A percentile compares a stretch with the other conserved stretches of the same genome.
phyloP scores from a whole-genome alignment of 345 rosid species.

The Camelina neglecta region DNA sequence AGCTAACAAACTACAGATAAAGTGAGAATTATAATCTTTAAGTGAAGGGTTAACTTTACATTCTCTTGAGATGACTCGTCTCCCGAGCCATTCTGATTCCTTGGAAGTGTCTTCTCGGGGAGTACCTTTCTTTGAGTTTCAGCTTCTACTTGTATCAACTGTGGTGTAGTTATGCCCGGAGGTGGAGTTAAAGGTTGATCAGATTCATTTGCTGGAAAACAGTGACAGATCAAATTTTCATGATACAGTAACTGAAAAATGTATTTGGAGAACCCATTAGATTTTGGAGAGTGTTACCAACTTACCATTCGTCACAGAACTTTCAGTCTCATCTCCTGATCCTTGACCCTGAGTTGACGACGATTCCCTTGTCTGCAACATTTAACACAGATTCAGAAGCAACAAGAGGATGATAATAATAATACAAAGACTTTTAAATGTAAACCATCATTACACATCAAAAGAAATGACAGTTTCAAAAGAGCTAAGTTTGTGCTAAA shows the following conservation, averaged over 20 bases:
- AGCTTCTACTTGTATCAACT: conserved; percentile 3
- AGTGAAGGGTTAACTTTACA: not conserved
- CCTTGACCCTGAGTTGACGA: conserved; percentile 30
- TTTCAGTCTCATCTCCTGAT: conserved; percentile 27
- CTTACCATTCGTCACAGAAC: conserved; percentile 38
- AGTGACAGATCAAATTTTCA: not conserved
- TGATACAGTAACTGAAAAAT: not conserved
- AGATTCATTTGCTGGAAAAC: conserved; percentile 47
- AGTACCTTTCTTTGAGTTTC: not conserved
- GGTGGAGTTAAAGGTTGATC: conserved; percentile 3
- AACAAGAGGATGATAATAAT: not conserved
- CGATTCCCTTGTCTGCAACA: conserved; percentile 48
- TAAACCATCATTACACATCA: not conserved
- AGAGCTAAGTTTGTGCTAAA: not conserved
- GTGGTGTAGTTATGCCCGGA: conserved; percentile 33
- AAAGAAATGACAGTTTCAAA: not conserved
- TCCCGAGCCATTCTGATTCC: too few species aligned
- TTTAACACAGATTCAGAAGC: not conserved
- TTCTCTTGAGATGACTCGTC: conserved; percentile 4
- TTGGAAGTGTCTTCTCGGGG: too few species aligned
- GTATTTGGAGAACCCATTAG: not conserved
- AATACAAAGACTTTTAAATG: not conserved
- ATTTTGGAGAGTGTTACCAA: not conserved
- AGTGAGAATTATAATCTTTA: conserved; percentile 1
- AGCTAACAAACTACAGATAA: conserved; percentile 19